Base-by-base conservation (phyloP, 495 filamentous ascomycete species). In the Lasiosphaeria hispida region DNA sequence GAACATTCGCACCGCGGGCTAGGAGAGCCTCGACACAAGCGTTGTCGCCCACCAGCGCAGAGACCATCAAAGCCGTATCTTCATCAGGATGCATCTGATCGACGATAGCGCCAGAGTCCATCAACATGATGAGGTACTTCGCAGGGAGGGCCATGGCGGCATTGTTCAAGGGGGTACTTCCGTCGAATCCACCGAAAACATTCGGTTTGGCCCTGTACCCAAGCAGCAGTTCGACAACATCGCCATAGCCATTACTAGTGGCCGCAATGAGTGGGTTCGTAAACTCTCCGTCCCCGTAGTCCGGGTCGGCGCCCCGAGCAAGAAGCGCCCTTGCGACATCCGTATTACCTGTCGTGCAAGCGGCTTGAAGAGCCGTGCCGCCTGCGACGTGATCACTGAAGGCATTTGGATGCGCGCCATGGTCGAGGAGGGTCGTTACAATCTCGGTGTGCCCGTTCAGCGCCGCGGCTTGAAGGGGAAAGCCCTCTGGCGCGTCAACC, bases 301-400 rank as follows among this genome's bases (percentile, higher is more conserved):
- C 52, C 14, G 56, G 56, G 38, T 58, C 38, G 4, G 56, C 56
- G 9, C 40, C 37, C 15, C 47, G 56, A 23, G 35, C 33, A 15
- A 58, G 47, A n/a, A 58, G 47, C 14, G 33, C 18, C 37, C 33
- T 40, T 3, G 30, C 56, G 11, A 58, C 38, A 14, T 52, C 48
- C n/a, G 42, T 49, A 23, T 59, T 52, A 7, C 49, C 57, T 19
- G 49, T 40, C 11, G 41, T 40, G 35, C 57, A 59, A 17, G 49
- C 49, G n/a, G 48, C 57, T 30, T 59, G 57, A 30, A 59, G 48
- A 44, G 49, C 57, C 3, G 56, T 58, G 45, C 56, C 56, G 36
- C 15, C 38, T 19, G 38, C 13, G 52, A 44, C 17, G 38, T n/a
- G 39, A 43, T 54, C 38, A 34, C 52, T 54, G 38, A 53, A 55